Evolutionary conservation across 2,329 filamentous ascomycete species (phyloP).

Genomic region (Venturia nashicola): DNA sequence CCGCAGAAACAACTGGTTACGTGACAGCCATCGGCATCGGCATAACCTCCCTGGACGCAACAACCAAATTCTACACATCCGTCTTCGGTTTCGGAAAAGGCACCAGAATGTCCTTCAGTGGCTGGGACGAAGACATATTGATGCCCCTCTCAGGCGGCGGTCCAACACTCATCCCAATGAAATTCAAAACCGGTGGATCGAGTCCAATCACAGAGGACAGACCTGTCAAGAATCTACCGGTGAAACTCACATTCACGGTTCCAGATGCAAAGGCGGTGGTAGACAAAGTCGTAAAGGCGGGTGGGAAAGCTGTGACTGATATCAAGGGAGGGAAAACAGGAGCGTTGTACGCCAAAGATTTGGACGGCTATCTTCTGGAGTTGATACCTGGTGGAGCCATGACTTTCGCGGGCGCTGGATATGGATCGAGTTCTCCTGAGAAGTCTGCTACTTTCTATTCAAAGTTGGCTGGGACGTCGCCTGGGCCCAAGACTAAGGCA

Average conservation of each 20-base stretch:
- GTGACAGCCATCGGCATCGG: conserved; percentile 4
- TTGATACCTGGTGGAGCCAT: background rate
- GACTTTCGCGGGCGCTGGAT: background rate
- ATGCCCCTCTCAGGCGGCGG: background rate
- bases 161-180: conserved; percentile 5
- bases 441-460: background rate
- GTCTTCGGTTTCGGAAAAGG: conserved; percentile 3
- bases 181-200: background rate
- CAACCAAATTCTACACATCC: background rate
- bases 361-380: conserved; percentile 3
- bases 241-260: conserved; percentile 3
- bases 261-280: background rate
- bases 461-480: background rate
- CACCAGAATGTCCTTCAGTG: background rate
- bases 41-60: background rate
- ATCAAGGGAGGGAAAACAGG: background rate
- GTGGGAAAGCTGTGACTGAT: background rate
- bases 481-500: background rate
- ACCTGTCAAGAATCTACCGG: conserved; percentile 1
- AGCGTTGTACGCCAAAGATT: background rate
- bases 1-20: background rate
- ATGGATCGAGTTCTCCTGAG: background rate
- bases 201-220: background rate
- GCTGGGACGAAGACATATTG: conserved; percentile 6
- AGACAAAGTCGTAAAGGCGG: background rate